Evolutionary conservation across 345 rosid genomes (phyloP), one percentile per base, ranked within the genome.

Genomic region (Ailanthus altissimus): DNA sequence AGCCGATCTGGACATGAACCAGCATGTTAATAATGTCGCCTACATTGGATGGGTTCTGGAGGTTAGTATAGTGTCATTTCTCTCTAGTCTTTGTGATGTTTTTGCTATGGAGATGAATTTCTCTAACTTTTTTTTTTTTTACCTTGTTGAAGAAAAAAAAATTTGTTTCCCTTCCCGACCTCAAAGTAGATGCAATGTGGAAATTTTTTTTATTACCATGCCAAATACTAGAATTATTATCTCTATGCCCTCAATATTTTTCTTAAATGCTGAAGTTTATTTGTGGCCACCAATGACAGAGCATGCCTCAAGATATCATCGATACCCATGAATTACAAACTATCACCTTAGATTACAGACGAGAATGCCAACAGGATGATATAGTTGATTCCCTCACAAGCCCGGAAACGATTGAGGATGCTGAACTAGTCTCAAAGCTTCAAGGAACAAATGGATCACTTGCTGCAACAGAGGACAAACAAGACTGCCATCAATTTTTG

Each of bases 1-100:
- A 90, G 92, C 94, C 67, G 99, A 95, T 86, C 88, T 95, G 57
- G 99, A 95, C 86, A 95, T 95, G 99, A 95, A 95, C 80, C 98
- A 95, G 75, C 98, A 93, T 70, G 99, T 93, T 59, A 93, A 95
- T 73, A 92, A 95, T 49, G 98, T 95, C 64, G 74, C 98, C 75
- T 93, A 93, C 78, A 90, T 95, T 8, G 94, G 97, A 78, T 95
- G 99, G 99, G 89, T 90, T 74, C 92, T 93, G 11, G 98, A 95
- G 98, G 98, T 94, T 77, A 36, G 88, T 85, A 65, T 28, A 63
- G n/a, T 21, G 4, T 66, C 36, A 20, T 38, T 23, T 58, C 21
- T 42, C 28, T 36, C 10, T 49, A 38, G 9, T 75, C 32, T 18
- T 32, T 3, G 32, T 28, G 26, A 46, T 47, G 26, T 69, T 51